Evolutionary conservation across 345 rosid species (phyloP), one percentile per base, ranked within the genome.

Genomic region (Corchorus capsularis): DNA sequence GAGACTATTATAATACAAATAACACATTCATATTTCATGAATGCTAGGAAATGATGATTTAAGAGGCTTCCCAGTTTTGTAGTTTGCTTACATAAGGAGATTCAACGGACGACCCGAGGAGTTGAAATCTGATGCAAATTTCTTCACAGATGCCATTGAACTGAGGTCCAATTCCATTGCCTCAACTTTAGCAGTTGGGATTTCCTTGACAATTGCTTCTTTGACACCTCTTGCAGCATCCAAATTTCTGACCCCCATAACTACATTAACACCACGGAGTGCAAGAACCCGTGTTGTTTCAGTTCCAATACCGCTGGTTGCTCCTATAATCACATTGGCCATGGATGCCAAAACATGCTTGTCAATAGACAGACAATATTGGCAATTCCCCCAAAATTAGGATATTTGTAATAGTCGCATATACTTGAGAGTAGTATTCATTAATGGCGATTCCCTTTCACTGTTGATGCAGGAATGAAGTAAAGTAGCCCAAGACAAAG

Each of bases 221-320:
- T 82, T 88, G 59, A 85, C 86, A 78, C 83, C 80, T 77, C 78
- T 82, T 54, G 89, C 94, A 39, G 91, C 86, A 75, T 81, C 84
- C 83, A 83, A 77, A 76, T 88, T 91, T 79, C 93, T 86, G 7
- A 87, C 92, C 0, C 84, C 93, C 96, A 93, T 90, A 45, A 89
- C 72, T 4, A 93, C 91, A 63, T 87, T 87, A 46, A 86, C 93
- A 69, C 93, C 98, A 7, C 91, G 94, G 76, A 89, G 75, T 12
- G 96, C 96, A 70, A 93, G 94, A 71, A 93, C 94, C 13, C 97
- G 88, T 0, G 88, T 72, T 1, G 98, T 93, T 84, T 92, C 97
- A 46, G 76, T 65, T 2, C 94, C 94, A 71, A 93, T 88, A 64
- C 97, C 97, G 74, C 93, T 92, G 15, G 97, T 90, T 71, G 93